Evolutionary conservation across 352 stramenopile species (phyloP).

Genomic region (Pythium aquatile): DNA sequence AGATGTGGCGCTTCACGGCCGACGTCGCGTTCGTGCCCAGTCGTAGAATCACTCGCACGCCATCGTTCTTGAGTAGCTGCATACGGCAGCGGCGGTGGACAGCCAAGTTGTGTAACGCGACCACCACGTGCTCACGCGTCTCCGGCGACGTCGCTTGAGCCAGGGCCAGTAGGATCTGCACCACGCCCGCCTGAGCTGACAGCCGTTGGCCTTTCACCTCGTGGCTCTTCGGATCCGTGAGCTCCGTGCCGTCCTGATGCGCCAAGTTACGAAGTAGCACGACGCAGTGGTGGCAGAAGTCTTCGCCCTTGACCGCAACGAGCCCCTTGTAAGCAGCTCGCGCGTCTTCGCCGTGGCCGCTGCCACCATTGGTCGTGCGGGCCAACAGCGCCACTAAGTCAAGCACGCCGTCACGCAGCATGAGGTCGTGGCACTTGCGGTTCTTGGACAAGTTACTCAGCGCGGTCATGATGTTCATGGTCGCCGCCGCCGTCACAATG

Average conservation of each 20-base stretch:
- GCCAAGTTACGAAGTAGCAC: constrained; percentile 71
- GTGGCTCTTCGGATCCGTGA: constrained; percentile 3
- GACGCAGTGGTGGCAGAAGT: constrained; percentile 64
- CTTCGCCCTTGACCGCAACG: constrained; percentile 57
- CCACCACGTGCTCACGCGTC: constrained; percentile 66
- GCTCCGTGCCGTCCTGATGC: constrained; percentile 28
- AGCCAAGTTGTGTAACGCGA: constrained; percentile 68
- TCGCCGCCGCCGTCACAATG: constrained; percentile 1
- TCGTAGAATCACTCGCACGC: constrained; percentile 64
- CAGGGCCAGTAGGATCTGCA: constrained; percentile 59
- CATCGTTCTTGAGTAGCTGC: constrained; percentile 74
- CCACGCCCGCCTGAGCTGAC: constrained; percentile 42
- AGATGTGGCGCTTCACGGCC: constrained; percentile 64
- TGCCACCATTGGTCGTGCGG: constrained; percentile 18
- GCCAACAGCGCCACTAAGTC: constrained; percentile 48
- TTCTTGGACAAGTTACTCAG: constrained; percentile 69
- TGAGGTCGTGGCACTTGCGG: constrained; percentile 57
- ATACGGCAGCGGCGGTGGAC: constrained; percentile 50
- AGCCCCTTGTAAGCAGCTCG: constrained; percentile 58
- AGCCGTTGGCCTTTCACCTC: constrained; percentile 63
- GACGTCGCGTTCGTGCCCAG: constrained; percentile 43
- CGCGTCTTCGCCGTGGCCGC: constrained; percentile 25
- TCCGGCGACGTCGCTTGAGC: constrained; percentile 41
- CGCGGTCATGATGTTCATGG: constrained; percentile 64
- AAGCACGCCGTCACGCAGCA: constrained; percentile 73